These are phyloP conservation scores for Trichoderma atrobrunneum DNA, from an alignment of 2,329 filamentous ascomycete genomes.

Conservation along the genomic window DNA sequence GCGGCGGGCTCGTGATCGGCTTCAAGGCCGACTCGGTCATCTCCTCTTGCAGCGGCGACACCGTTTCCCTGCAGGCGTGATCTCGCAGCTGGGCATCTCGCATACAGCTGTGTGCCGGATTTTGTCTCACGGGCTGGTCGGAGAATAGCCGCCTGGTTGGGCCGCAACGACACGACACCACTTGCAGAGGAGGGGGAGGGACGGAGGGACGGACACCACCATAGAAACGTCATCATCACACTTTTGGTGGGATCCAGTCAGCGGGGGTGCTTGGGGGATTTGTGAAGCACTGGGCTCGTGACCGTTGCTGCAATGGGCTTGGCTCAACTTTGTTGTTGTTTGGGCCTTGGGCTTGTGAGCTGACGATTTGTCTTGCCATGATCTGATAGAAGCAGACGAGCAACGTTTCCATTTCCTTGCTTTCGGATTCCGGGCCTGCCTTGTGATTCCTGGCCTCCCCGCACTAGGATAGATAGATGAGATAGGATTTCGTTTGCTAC, in stretches of 20 bases:
- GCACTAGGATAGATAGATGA: not conserved
- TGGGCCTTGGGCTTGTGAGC: not conserved
- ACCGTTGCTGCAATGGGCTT: not conserved
- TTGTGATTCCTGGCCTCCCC: not conserved
- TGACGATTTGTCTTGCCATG: not conserved
- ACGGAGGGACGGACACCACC: not conserved
- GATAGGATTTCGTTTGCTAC: not conserved
- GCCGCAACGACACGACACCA: not conserved
- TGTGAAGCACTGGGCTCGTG: slow-evolving; percentile 8
- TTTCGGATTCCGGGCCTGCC: not conserved
- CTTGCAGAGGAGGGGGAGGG: not conserved
- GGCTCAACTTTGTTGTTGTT: not conserved
- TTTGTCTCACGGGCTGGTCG: slow-evolving; percentile 12
- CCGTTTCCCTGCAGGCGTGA: slow-evolving; percentile 16
- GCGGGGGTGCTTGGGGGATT: not conserved
- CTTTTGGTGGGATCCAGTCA: not conserved
- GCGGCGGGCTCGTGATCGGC: slow-evolving; percentile 16
- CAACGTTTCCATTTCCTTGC: not conserved
- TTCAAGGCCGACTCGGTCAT: slow-evolving; percentile 18
- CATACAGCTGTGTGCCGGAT: not conserved
- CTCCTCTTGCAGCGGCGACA: slow-evolving; percentile 18
- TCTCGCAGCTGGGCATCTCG: slow-evolving; percentile 15
- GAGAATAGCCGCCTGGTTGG: slow-evolving; percentile 12
- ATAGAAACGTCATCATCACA: not conserved
- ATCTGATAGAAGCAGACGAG: slow-evolving; percentile 1